Evolutionary conservation across 2,329 filamentous ascomycete genomes (phyloP).

Genomic region (Hawksworthiomyces lignivorus): DNA sequence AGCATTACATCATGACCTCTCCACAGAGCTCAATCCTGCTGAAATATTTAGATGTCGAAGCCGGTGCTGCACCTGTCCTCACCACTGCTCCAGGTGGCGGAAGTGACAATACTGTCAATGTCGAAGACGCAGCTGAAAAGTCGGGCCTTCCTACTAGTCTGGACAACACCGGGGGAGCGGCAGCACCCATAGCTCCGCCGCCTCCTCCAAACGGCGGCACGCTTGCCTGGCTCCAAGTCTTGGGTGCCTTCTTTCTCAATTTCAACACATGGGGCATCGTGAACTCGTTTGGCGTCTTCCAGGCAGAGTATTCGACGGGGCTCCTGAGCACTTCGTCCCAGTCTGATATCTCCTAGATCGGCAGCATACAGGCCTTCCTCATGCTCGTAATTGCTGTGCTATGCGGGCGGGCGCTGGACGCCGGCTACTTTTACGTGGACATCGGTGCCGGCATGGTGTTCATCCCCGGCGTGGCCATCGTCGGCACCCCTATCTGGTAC

Average conservation of each 20-base stretch:
- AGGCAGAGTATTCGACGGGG: slow-evolving; percentile 4
- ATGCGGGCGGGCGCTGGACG: slow-evolving; percentile 39
- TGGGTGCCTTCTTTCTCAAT: slow-evolving; percentile 12
- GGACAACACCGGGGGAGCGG: too few relatives aligned
- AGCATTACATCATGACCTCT: slow-evolving; percentile 3
- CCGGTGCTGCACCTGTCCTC: background rate
- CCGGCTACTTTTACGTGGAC: slow-evolving; percentile 41
- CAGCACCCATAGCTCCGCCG: background rate
- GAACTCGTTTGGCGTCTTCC: slow-evolving; percentile 8
- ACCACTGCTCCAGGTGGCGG: too few relatives aligned
- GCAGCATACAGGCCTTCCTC: slow-evolving; percentile 38
- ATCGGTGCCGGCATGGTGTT: slow-evolving; percentile 49
- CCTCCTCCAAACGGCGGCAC: slow-evolving; percentile 11
- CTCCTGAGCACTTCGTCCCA: slow-evolving; percentile 6
- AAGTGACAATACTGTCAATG: background rate
- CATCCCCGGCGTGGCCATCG: slow-evolving; percentile 43
- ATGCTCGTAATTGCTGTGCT: slow-evolving; percentile 34
- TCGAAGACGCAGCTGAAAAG: slow-evolving; percentile 2
- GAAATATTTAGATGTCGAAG: background rate
- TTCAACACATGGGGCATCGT: slow-evolving; percentile 12
- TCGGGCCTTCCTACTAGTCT: background rate
- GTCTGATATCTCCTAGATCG: slow-evolving; percentile 35
- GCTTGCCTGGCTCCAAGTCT: slow-evolving; percentile 10
- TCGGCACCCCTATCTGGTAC: slow-evolving; percentile 34
- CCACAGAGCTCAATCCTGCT: slow-evolving; percentile 1